A percentile compares a stretch with the other conserved stretches of the same genome.
Evolutionary conservation across 345 rosid species (phyloP).

Genomic region (Firmiana major): DNA sequence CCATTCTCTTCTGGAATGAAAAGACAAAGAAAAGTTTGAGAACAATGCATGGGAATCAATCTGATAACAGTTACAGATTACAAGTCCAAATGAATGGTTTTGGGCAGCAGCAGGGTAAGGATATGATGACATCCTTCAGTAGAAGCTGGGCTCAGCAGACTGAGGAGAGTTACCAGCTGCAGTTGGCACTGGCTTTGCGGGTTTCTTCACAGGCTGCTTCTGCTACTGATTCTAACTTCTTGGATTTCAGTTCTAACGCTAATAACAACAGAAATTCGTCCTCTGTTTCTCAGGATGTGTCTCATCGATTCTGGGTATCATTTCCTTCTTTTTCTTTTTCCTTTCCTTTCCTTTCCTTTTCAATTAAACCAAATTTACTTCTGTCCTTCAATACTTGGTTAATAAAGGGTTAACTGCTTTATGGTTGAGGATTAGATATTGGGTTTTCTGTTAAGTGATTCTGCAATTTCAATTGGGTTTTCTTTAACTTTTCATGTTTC

Average conservation of each 20-base stretch:
- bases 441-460: background rate
- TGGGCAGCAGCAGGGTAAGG: background rate
- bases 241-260: constrained; percentile 34
- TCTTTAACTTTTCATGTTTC: background rate
- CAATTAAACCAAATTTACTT: background rate
- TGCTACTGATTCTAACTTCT: constrained; percentile 46
- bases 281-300: constrained; percentile 34
- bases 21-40: background rate
- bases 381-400: background rate
- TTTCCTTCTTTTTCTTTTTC: background rate
- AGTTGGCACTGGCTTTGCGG: constrained; percentile 49
- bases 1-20: background rate
- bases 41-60: background rate
- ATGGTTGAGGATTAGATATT: background rate
- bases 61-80: background rate
- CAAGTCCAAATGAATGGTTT: background rate
- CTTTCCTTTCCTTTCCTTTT: background rate
- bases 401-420: background rate
- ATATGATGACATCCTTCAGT: background rate
- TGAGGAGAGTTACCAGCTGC: constrained; percentile 59
- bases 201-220: constrained; percentile 43
- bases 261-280: constrained; percentile 14
- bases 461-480: background rate
- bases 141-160: constrained; percentile 58
- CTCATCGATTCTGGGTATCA: constrained; percentile 55